Conservation (phyloP, 768 basidiomycete species). For the Pisolithus sp. region DNA sequence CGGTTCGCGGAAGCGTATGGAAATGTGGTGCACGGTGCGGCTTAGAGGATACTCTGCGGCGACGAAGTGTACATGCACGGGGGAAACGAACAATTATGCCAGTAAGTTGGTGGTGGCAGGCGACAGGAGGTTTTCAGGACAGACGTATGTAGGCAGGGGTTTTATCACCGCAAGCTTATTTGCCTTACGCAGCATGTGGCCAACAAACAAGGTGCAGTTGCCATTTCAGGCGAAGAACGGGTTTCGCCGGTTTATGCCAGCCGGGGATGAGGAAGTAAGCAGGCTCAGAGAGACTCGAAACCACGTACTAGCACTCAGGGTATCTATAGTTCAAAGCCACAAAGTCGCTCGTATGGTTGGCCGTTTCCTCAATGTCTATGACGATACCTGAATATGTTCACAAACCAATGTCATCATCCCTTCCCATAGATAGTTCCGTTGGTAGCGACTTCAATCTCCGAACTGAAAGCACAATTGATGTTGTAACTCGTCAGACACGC, state of each 20-base stretch:
- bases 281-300: neutral
- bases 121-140: neutral
- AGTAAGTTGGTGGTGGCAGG: too few species aligned
- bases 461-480: neutral
- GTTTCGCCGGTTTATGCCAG: neutral
- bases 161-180: neutral
- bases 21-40: neutral
- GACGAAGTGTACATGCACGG: neutral
- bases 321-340: neutral
- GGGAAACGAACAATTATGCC: neutral
- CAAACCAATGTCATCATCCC: neutral
- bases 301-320: neutral
- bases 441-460: neutral
- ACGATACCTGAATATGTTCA: neutral
- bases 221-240: neutral
- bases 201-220: neutral
- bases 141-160: neutral
- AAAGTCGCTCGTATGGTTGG: too few species aligned
- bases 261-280: too few species aligned
- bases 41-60: neutral
- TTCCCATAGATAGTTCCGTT: neutral
- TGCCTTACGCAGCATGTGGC: neutral
- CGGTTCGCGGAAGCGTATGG: neutral
- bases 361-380: too few species aligned
- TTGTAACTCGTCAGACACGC: neutral